Evolutionary conservation across 1,284 basidiomycete genomes (phyloP), one percentile per base, ranked within the genome.

Genomic region (Ustilago hordei): DNA sequence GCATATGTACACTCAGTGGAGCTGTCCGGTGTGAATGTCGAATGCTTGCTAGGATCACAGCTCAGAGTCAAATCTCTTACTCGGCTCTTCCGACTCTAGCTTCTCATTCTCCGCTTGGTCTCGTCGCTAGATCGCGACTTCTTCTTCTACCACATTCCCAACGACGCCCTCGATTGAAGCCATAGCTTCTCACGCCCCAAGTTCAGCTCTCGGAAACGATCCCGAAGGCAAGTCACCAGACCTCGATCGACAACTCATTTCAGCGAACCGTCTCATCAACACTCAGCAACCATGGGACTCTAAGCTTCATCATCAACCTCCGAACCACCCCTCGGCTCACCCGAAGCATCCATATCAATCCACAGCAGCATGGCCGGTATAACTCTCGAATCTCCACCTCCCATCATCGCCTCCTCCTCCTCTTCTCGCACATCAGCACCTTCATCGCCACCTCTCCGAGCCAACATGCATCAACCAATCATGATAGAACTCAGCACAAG

Each of bases 401-500:
- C 57, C 34, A 67, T 67, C 56, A 43, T 55, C 23, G 55, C 55
- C 15, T 50, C 63, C 8, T 62, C 58, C 5, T 56, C 61, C 11
- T 62, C 58, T 3, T 56, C 61, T 11, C 62, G 47, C 32, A 50
- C 61, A 17, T n/a, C 47, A 15, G 23, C 32, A 43, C 3, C 45
- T 56, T 23, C n/a, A 28, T 70, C 69, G 31, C 56, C 65, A 35
- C 58, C 65, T 1, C 12, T 23, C 6, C 57, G 50, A 8, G n/a
- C 36, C 15, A 15, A 55, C 45, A 65, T 56, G 36, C 59, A 41
- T 15, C 50, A 62, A 17, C 70, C 65, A 17, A 52, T 69, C 23
- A 45, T 74, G 48, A 69, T 63, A 59, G 59, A 62, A 13, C 34
- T 74, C 31, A 54, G 47, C 55, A 50, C 62, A 31, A 69, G 62